phyloP scores from a whole-genome alignment of 2,329 filamentous ascomycete species.

The Penicillium carneum region DNA sequence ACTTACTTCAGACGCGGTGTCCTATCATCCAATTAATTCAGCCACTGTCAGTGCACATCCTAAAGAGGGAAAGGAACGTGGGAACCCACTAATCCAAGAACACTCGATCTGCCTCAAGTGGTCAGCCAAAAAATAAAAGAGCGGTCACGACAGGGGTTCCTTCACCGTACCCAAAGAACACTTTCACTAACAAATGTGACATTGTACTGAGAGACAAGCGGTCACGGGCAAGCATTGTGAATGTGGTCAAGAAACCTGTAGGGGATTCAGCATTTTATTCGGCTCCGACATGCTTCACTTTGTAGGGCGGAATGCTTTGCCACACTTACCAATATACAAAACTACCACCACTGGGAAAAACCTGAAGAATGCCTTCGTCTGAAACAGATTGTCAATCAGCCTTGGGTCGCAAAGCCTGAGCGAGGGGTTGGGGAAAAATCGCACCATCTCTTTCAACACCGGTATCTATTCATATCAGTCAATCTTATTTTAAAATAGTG shows the following conservation, averaged over 20 bases:
- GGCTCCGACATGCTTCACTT: slow-evolving; percentile 18
- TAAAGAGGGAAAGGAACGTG: slow-evolving; percentile 11
- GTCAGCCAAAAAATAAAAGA: slow-evolving; percentile 23
- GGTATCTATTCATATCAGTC: slow-evolving; percentile 66
- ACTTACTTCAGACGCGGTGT: slow-evolving; percentile 51
- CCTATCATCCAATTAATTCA: slow-evolving; percentile 52
- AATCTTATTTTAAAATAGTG: slow-evolving; percentile 14
- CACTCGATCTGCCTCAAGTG: slow-evolving; percentile 55
- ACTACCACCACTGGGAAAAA: slow-evolving; percentile 80
- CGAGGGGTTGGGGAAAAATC: slow-evolving; percentile 1
- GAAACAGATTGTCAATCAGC: slow-evolving; percentile 36
- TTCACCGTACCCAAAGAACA: slow-evolving; percentile 64
- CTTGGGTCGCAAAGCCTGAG: slow-evolving; percentile 22
- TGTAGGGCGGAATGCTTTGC: slow-evolving; percentile 25
- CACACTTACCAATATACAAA: slow-evolving; percentile 71
- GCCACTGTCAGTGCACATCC: slow-evolving; percentile 45
- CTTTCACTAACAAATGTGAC: slow-evolving; percentile 67
- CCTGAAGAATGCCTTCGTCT: slow-evolving; percentile 85
- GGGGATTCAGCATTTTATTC: slow-evolving; percentile 2
- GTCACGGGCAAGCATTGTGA: slow-evolving; percentile 66
- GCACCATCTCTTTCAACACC: slow-evolving; percentile 87
- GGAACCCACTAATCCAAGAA: slow-evolving; percentile 65
- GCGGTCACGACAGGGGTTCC: slow-evolving; percentile 24
- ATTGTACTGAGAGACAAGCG: slow-evolving; percentile 63
- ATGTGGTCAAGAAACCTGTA: slow-evolving; percentile 81